A percentile compares a stretch with the other conserved stretches of the same genome.
phyloP scores from a whole-genome alignment of 129 eudicot species.

The Lactuca sativa region DNA sequence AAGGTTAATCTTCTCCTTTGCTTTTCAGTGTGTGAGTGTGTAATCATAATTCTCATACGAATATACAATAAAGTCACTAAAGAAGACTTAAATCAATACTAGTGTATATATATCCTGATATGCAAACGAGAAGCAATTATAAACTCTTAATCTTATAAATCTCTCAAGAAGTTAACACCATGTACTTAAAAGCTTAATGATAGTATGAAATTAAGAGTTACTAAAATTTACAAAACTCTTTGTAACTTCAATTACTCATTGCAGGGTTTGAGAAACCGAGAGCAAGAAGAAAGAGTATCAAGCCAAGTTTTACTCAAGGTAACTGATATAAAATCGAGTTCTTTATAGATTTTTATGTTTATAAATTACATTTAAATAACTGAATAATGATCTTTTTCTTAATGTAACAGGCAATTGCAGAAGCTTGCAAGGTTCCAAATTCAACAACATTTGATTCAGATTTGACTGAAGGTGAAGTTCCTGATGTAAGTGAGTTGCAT shows the following conservation, averaged over 20 bases:
- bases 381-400: conserved; percentile 8
- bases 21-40: not conserved
- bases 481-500: conserved; percentile 50
- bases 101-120: no score
- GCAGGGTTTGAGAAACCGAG: conserved; percentile 90
- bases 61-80: no score
- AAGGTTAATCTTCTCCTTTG: not conserved
- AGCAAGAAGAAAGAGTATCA: conserved; percentile 88
- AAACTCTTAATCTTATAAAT: not conserved
- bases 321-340: not conserved
- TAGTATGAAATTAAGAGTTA: not conserved
- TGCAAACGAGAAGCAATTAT: not conserved
- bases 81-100: no score
- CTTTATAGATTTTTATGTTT: not conserved
- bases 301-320: conserved; percentile 87
- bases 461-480: conserved; percentile 61
- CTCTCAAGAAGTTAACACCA: not conserved
- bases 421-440: conserved; percentile 68
- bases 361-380: not conserved
- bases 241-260: conserved; percentile 15
- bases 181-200: no score
- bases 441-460: conserved; percentile 36
- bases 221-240: not conserved
- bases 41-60: no score
- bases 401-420: conserved; percentile 71